Evolutionary conservation across 2,329 filamentous ascomycete species (phyloP).

Genomic region (Neurospora sp.): DNA sequence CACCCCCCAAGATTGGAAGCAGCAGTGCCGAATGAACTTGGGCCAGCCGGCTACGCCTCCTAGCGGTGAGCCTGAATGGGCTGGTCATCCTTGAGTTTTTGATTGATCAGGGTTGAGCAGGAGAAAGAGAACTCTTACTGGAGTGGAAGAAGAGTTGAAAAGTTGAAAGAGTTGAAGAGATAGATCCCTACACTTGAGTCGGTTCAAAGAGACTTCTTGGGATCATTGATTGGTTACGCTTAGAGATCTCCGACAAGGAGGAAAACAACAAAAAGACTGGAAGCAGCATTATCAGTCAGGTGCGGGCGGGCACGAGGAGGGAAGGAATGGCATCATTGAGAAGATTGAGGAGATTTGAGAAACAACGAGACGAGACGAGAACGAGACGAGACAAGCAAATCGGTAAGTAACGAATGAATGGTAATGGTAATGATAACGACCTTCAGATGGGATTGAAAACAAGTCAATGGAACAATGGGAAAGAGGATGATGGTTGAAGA

Average conservation of each 20-base stretch:
- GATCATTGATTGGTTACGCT: neutral
- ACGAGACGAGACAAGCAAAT: neutral
- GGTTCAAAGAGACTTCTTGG: neutral
- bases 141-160: no score
- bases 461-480: no score
- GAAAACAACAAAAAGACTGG: neutral
- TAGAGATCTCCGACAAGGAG: neutral
- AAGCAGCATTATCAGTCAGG: neutral
- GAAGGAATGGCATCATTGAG: no score
- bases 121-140: neutral
- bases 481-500: no score
- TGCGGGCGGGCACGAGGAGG: no score
- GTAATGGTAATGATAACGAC: neutral
- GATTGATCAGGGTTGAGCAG: constrained; percentile 17
- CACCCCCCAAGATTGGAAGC: constrained; percentile 69
- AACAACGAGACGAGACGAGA: no score
- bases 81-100: constrained; percentile 27
- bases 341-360: neutral
- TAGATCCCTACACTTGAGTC: neutral
- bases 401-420: neutral
- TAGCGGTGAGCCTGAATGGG: constrained; percentile 33
- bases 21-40: constrained; percentile 38
- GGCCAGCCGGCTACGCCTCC: constrained; percentile 33
- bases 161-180: neutral
- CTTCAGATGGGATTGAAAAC: neutral